phyloP scores from a whole-genome alignment of 1,139 yeast genomes.

The Candida sanyaensis region DNA sequence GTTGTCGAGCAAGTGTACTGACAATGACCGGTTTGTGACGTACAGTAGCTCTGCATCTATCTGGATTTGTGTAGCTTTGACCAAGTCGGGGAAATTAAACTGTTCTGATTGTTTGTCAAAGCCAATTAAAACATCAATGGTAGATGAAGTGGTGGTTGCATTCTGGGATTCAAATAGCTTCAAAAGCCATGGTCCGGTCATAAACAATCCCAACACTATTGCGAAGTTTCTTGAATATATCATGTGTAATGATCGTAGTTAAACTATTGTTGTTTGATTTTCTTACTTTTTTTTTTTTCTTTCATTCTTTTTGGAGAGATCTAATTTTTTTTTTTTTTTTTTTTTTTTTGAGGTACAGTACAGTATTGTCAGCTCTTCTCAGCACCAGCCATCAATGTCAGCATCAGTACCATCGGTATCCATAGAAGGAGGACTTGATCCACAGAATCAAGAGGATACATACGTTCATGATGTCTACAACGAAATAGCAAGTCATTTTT shows the following conservation, averaged over 20 bases:
- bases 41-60: conserved; percentile 24
- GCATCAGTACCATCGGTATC: conserved; percentile 30
- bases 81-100: conserved; percentile 49
- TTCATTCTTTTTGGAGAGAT: too few species aligned
- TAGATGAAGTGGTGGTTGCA: not conserved
- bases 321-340: not conserved
- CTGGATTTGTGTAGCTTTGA: conserved; percentile 44
- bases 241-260: not conserved
- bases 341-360: not conserved
- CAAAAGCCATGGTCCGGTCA: not conserved
- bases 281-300: too few species aligned
- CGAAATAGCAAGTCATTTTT: conserved; percentile 89
- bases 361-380: not conserved
- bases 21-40: conserved; percentile 14
- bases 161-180: too few species aligned
- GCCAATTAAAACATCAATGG: conserved; percentile 30
- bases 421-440: conserved; percentile 33
- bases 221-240: not conserved
- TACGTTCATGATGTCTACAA: conserved; percentile 90
- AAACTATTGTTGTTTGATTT: too few species aligned
- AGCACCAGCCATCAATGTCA: conserved; percentile 20
- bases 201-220: not conserved
- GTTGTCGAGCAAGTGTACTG: conserved; percentile 22
- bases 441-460: conserved; percentile 65
- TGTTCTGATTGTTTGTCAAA: conserved; percentile 33